Evolutionary conservation across 352 stramenopile species (phyloP), one percentile per base, ranked within the genome.

Genomic region (Thalassiosira hispida): DNA sequence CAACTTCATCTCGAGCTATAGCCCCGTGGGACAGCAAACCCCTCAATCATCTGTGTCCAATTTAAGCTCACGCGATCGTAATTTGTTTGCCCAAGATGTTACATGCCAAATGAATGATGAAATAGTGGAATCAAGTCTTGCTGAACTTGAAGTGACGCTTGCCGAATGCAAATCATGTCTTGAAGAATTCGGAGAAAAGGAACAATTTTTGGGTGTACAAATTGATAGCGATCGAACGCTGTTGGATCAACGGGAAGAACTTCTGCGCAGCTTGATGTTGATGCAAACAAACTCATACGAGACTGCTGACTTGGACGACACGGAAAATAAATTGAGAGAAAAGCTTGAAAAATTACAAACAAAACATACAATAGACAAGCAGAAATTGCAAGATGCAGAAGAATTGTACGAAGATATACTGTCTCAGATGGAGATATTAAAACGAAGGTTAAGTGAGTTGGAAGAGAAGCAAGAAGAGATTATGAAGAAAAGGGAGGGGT

Each of bases 351-450:
- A 27, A 16, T 20, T 79, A 14, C 20, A 49, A 59, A 31, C 6
- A 11, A 79, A 64, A 49, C 70, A 79, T 33, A 1, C 14, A 31
- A 14, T n/a, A 27, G 73, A 81, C 53, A 2, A 61, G 35, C 14
- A 14, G 33, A 60, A 27, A 33, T 60, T 85, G 25, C 25, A 56
- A 16, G 52, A 23, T 20, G 77, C 81, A 47, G 65, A 68, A 52
- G 18, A 57, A 14, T 53, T 78, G 40, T 65, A 78, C 42, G 69
- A 52, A 22, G 59, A 56, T 46, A 74, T 85, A 4, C 40, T 85
- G 33, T 57, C 52, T 11, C 23, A 85, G 62, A 72, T 77, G 18
- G 77, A 85, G 55, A 52, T 64, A 25, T 47, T 80, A 6, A 62
- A 66, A 52, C 47, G 77, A 46, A 64, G 38, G 22, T 71, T 85